A percentile compares a stretch with the other conserved stretches of the same genome.
phyloP scores from a whole-genome alignment of 352 stramenopile genomes.

The Phytophthora hybrid region DNA sequence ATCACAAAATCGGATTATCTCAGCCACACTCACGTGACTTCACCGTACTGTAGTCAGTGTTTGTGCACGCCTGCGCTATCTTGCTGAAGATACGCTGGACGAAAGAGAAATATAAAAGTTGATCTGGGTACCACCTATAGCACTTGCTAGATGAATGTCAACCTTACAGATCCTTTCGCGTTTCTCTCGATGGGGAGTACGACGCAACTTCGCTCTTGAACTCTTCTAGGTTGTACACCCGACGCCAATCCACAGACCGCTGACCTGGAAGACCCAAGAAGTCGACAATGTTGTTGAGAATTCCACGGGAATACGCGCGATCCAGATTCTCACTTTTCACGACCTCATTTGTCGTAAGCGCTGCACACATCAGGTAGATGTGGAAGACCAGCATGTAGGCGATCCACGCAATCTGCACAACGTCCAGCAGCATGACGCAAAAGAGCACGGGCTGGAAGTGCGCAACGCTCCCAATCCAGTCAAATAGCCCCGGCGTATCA shows the following conservation, averaged over 20 bases:
- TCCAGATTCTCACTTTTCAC: constrained; percentile 70
- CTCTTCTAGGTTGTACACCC: constrained; percentile 68
- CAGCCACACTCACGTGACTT: too few relatives aligned
- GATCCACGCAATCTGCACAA: constrained; percentile 78
- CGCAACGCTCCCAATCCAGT: constrained; percentile 60
- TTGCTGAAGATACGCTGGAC: constrained; percentile 25
- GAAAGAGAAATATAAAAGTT: too few relatives aligned
- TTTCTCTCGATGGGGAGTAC: constrained; percentile 6
- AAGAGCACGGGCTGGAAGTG: constrained; percentile 72
- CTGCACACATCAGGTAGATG: constrained; percentile 61
- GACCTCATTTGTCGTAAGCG: constrained; percentile 85
- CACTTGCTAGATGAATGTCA: background rate
- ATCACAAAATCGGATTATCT: too few relatives aligned
- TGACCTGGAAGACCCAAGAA: constrained; percentile 60
- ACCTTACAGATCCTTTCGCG: constrained; percentile 32
- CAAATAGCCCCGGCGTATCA: constrained; percentile 25
- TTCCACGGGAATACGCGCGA: constrained; percentile 65
- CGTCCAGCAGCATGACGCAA: constrained; percentile 57
- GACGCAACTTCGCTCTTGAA: constrained; percentile 39
- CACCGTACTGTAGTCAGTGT: too few relatives aligned
- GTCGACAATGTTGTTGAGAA: constrained; percentile 64
- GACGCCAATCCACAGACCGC: constrained; percentile 59
- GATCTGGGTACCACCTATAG: too few relatives aligned
- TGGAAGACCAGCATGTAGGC: constrained; percentile 79
- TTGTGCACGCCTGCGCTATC: constrained; percentile 74